Percentiles rank a stretch among this genome's conserved stretches.
Evolutionary conservation across 805 yeast species (phyloP).

Genomic region (Millerago galiae): DNA sequence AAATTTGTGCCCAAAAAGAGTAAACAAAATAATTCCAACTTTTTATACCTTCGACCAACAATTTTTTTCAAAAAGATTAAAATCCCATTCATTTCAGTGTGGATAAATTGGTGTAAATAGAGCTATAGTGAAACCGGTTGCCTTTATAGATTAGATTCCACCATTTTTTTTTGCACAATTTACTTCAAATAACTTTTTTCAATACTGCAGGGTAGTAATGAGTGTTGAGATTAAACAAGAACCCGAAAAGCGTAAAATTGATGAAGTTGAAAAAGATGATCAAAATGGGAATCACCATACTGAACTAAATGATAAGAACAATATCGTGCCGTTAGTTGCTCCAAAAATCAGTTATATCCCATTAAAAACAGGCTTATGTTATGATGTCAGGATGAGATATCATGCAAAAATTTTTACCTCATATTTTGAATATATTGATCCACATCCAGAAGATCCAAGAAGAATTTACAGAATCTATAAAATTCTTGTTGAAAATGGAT

Average conservation of each 20-base stretch:
- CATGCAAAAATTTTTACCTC: conserved; percentile 93
- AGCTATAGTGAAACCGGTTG: no score
- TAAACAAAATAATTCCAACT: background rate
- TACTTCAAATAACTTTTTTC: background rate
- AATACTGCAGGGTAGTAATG: background rate
- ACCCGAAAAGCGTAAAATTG: conserved; percentile 19
- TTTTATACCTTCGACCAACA: background rate
- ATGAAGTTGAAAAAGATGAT: conserved; percentile 16
- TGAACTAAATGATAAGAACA: conserved; percentile 24
- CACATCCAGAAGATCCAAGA: conserved; percentile 98
- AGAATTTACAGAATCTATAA: conserved; percentile 92
- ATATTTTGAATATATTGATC: conserved; percentile 90
- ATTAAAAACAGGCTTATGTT: conserved; percentile 86
- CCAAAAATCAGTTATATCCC: conserved; percentile 71
- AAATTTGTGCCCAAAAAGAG: background rate
- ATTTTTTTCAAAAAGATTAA: no score
- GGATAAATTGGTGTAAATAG: no score
- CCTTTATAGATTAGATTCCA: no score
- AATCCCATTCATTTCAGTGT: no score
- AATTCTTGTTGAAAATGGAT: conserved; percentile 88
- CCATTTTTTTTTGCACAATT: background rate
- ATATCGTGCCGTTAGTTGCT: conserved; percentile 49
- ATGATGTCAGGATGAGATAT: conserved; percentile 95
- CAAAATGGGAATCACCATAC: conserved; percentile 5
- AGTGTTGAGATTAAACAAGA: conserved; percentile 7